Conservation (phyloP, 495 filamentous ascomycete species). For the Usnea hakonensis region DNA sequence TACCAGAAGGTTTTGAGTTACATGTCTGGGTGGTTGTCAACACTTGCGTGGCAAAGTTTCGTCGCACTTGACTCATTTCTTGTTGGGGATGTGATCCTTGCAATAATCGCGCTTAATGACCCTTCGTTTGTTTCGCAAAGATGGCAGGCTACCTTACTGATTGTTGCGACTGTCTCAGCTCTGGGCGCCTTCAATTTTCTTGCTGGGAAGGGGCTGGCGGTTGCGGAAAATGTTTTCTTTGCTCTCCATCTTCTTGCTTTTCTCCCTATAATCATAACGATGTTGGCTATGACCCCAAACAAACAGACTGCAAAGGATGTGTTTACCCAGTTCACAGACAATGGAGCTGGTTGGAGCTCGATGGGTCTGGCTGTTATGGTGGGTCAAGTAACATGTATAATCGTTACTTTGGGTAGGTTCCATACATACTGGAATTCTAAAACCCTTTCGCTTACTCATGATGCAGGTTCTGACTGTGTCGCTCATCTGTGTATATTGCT, state of each 20-base stretch:
- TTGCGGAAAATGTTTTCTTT: slow-evolving; percentile 34
- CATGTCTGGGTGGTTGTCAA: slow-evolving; percentile 30
- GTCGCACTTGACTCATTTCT: background rate
- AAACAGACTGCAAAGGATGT: background rate
- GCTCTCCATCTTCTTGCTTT: slow-evolving; percentile 42
- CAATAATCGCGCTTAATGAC: slow-evolving; percentile 36
- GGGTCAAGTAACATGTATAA: slow-evolving; percentile 26
- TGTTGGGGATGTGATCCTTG: slow-evolving; percentile 30
- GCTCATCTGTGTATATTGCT: slow-evolving; percentile 43
- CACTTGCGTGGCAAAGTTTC: slow-evolving; percentile 32
- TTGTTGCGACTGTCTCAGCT: slow-evolving; percentile 29
- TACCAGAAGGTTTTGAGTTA: slow-evolving; percentile 5
- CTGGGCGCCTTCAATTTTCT: slow-evolving; percentile 34
- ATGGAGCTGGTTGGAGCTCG: slow-evolving; percentile 39
- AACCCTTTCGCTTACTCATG: slow-evolving; percentile 21
- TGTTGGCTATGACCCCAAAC: slow-evolving; percentile 39
- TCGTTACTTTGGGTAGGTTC: background rate
- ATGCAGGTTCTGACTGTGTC: slow-evolving; percentile 38
- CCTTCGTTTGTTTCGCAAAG: slow-evolving; percentile 30
- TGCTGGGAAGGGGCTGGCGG: slow-evolving; percentile 27
- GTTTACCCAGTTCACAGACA: slow-evolving; percentile 1
- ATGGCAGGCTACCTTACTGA: slow-evolving; percentile 40
- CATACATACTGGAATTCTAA: background rate
- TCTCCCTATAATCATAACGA: slow-evolving; percentile 40
- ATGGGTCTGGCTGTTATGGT: slow-evolving; percentile 44